phyloP scores from a whole-genome alignment of 441 rosid species.

The Aquilaria agallochum region DNA sequence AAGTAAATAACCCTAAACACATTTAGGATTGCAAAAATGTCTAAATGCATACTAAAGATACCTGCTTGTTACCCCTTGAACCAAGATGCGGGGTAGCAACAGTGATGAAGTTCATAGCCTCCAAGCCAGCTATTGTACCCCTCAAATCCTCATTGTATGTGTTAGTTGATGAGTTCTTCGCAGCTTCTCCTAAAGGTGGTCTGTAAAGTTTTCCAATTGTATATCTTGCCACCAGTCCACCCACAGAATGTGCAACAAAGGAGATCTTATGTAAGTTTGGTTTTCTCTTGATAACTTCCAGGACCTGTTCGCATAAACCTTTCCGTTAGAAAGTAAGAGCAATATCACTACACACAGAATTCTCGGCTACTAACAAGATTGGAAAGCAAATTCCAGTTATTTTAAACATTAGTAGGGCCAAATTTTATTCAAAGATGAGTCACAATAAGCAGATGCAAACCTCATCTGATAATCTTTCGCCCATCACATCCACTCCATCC shows the following conservation, averaged over 20 bases:
- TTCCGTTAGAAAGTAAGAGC: constrained; percentile 7
- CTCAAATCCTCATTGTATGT: constrained; percentile 19
- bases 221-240: constrained; percentile 89
- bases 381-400: background rate
- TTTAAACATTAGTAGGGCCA: background rate
- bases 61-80: constrained; percentile 89
- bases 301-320: constrained; percentile 38
- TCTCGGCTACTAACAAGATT: constrained; percentile 6
- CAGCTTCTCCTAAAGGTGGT: constrained; percentile 30
- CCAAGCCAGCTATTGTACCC: constrained; percentile 67
- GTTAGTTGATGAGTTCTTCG: constrained; percentile 19
- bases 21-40: too few relatives aligned
- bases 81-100: constrained; percentile 95
- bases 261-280: constrained; percentile 68
- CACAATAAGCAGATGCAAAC: constrained; percentile 21
- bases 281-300: constrained; percentile 54
- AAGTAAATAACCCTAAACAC: too few relatives aligned
- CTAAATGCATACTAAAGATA: constrained; percentile 13
- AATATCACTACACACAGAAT: background rate
- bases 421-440: constrained; percentile 1
- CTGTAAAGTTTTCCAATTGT: constrained; percentile 76
- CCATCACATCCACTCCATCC: constrained; percentile 96
- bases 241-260: constrained; percentile 90
- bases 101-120: constrained; percentile 75
- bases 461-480: constrained; percentile 80